Conservation (phyloP, 768 basidiomycete species). For the Wakefieldia striispora region DNA sequence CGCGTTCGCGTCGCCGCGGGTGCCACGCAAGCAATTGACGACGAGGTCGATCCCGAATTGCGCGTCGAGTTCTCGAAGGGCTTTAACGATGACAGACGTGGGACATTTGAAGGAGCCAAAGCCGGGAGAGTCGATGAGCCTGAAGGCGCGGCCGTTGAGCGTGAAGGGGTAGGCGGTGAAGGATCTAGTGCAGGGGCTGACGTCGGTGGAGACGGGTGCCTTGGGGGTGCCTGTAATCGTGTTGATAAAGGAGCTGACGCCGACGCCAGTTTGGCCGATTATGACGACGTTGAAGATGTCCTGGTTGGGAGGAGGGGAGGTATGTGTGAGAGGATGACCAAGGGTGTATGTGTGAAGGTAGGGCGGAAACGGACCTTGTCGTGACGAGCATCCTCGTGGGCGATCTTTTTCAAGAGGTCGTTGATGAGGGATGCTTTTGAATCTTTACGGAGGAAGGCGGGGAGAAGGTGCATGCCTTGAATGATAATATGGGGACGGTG, state of each 20-base stretch:
- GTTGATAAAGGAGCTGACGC: constrained; percentile 43
- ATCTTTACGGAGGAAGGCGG: constrained; percentile 27
- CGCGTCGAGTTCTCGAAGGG: constrained; percentile 27
- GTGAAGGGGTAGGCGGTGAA: constrained; percentile 25
- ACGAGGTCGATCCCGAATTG: constrained; percentile 29
- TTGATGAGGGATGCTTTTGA: constrained; percentile 22
- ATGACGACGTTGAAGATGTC: constrained; percentile 30
- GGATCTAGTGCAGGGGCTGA: constrained; percentile 26
- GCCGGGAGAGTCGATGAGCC: constrained; percentile 30
- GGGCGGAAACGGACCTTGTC: constrained; percentile 20
- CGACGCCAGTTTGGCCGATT: constrained; percentile 32
- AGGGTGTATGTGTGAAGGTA: background rate
- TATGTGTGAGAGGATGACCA: background rate
- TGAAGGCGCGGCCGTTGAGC: constrained; percentile 27
- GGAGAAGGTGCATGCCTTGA: constrained; percentile 25
- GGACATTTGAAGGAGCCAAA: constrained; percentile 29
- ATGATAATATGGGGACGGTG: no score
- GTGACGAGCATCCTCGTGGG: constrained; percentile 18
- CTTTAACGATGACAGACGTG: constrained; percentile 21
- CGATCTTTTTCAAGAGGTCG: constrained; percentile 24
- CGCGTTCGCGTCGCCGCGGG: constrained; percentile 28
- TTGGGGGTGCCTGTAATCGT: constrained; percentile 26
- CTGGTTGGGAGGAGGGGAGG: constrained; percentile 7
- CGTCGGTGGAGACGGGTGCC: constrained; percentile 27
- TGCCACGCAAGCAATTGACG: constrained; percentile 28